These are phyloP conservation scores for Ambrosia trifida DNA, from an alignment of 129 eudicot species.

Conservation along the genomic window DNA sequence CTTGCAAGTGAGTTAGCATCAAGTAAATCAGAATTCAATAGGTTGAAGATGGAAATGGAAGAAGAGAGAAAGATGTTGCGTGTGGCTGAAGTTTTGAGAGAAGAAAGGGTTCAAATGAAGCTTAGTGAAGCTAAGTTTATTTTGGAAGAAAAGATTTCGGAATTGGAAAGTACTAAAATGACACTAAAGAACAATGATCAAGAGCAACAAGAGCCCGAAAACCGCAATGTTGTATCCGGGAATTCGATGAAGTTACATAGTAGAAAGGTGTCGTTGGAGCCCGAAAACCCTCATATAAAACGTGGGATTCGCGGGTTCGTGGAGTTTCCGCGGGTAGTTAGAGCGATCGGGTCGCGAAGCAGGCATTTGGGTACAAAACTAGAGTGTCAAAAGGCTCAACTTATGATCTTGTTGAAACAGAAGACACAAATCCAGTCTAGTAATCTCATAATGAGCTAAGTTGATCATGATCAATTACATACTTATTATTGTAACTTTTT, in stretches of 20 bases:
- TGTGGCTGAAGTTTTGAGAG: conserved; percentile 78
- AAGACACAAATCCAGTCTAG: conserved; percentile 49
- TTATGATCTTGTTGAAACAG: conserved; percentile 62
- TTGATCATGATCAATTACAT: conserved; percentile 15
- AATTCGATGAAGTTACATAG: conserved; percentile 29
- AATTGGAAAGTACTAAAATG: conserved; percentile 40
- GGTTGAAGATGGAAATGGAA: conserved; percentile 60
- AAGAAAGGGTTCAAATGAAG: conserved; percentile 91
- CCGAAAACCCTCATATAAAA: conserved; percentile 81
- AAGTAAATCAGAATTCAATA: conserved; percentile 41
- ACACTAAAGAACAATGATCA: conserved; percentile 27
- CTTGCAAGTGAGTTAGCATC: conserved; percentile 46
- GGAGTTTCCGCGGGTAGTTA: conserved; percentile 68
- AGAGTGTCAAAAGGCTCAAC: conserved; percentile 82
- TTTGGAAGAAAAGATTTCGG: conserved; percentile 63
- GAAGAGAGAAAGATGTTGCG: conserved; percentile 82
- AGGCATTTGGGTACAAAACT: conserved; percentile 55
- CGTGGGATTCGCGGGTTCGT: conserved; percentile 84
- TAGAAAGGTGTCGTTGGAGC: conserved; percentile 38
- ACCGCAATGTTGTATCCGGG: conserved; percentile 8
- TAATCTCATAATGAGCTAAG: conserved; percentile 51
- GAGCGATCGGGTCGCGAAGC: conserved; percentile 62
- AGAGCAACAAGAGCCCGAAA: conserved; percentile 8
- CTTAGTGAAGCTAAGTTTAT: conserved; percentile 71
- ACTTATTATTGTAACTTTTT: background rate